These are phyloP conservation scores for Pythium guiyangense DNA, from an alignment of 352 stramenopile species.

Conservation along the genomic window DNA sequence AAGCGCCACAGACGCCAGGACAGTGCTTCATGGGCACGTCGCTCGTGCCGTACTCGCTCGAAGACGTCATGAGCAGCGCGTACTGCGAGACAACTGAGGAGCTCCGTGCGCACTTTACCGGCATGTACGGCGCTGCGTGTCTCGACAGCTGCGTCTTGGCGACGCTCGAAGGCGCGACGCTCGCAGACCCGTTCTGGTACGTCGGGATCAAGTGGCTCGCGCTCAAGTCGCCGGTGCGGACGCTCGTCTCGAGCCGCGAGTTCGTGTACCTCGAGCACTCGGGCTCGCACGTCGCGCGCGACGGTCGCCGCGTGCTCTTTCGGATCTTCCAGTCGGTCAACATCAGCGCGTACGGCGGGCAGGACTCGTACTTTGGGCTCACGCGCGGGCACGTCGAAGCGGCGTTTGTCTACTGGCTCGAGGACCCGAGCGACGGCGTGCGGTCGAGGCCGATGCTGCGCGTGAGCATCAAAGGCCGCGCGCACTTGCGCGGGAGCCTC, in stretches of 20 bases:
- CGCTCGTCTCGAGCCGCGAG: slow-evolving; percentile 55
- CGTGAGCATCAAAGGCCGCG: slow-evolving; percentile 52
- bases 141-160: slow-evolving; percentile 62
- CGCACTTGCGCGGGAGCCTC: slow-evolving; percentile 58
- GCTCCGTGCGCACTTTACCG: slow-evolving; percentile 32
- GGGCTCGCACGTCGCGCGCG: slow-evolving; percentile 42
- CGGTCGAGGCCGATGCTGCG: slow-evolving; percentile 27
- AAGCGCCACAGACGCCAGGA: slow-evolving; percentile 9
- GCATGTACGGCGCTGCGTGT: slow-evolving; percentile 44
- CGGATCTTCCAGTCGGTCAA: slow-evolving; percentile 60
- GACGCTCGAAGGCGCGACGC: slow-evolving; percentile 55
- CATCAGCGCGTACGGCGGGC: slow-evolving; percentile 49
- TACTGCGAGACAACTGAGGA: slow-evolving; percentile 58
- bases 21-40: slow-evolving; percentile 66
- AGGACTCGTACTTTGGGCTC: slow-evolving; percentile 64
- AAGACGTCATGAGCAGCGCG: slow-evolving; percentile 57
- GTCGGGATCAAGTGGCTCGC: slow-evolving; percentile 71
- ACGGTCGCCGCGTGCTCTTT: slow-evolving; percentile 54
- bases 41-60: slow-evolving; percentile 46
- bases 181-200: slow-evolving; percentile 73
- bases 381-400: slow-evolving; percentile 53
- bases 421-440: slow-evolving; percentile 13
- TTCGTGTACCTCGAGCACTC: slow-evolving; percentile 71
- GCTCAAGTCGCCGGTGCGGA: slow-evolving; percentile 55
- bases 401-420: slow-evolving; percentile 71